These are phyloP conservation scores for Pleurotus tuber-regium DNA, from an alignment of 768 basidiomycete genomes.

Conservation along the genomic window DNA sequence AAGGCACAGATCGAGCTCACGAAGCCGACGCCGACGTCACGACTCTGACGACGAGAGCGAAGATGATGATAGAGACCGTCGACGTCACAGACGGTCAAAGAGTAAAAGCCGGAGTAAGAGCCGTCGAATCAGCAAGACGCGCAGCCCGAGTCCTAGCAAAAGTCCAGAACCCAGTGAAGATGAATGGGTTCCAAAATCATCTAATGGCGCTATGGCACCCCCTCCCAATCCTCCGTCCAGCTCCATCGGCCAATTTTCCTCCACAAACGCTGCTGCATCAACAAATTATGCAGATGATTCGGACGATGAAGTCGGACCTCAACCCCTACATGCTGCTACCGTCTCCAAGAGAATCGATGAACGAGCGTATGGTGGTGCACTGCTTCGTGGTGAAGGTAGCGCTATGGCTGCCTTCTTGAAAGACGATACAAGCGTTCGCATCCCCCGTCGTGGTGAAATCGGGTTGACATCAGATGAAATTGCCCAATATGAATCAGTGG, in stretches of 20 bases:
- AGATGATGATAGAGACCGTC: constrained; percentile 34
- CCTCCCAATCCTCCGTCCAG: constrained; percentile 17
- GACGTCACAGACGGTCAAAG: constrained; percentile 20
- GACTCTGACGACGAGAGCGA: constrained; percentile 31
- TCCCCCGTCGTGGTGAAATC: constrained; percentile 98
- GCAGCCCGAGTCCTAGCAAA: constrained; percentile 30
- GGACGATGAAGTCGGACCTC: constrained; percentile 75
- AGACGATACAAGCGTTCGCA: constrained; percentile 80
- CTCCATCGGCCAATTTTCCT: constrained; percentile 12
- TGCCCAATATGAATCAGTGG: constrained; percentile 80
- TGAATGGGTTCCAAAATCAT: constrained; percentile 64
- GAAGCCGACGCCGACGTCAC: constrained; percentile 26
- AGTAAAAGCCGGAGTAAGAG: constrained; percentile 23
- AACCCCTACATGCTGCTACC: constrained; percentile 48
- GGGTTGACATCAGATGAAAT: constrained; percentile 89
- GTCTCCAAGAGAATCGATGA: constrained; percentile 65
- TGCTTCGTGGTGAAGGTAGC: constrained; percentile 92
- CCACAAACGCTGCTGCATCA: constrained; percentile 15
- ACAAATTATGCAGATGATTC: constrained; percentile 37
- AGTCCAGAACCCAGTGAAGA: constrained; percentile 38
- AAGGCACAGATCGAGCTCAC: constrained; percentile 29
- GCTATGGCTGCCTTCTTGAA: constrained; percentile 97
- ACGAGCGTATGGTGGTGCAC: constrained; percentile 83
- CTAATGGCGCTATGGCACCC: constrained; percentile 11
- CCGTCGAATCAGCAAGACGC: constrained; percentile 30